Percentiles rank a stretch among this genome's conserved stretches.
Conservation (phyloP, 2,329 filamentous ascomycete species). For the Zymoseptoria passerinii region DNA sequence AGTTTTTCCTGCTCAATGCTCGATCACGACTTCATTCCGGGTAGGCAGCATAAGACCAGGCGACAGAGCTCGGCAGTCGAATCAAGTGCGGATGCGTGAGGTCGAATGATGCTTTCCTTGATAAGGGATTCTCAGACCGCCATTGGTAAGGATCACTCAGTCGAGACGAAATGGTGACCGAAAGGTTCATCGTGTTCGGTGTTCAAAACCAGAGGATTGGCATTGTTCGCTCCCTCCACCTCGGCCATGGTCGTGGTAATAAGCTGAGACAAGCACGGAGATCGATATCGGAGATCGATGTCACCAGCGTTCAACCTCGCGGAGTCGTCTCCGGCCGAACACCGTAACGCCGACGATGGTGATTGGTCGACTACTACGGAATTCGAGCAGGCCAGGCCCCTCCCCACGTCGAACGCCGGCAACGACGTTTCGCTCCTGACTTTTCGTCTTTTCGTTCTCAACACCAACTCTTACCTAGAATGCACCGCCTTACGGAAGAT, state of each 20-base stretch:
- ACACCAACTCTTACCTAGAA: neutral
- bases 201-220: neutral
- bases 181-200: neutral
- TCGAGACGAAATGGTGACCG: neutral
- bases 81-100: neutral
- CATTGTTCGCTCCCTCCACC: neutral
- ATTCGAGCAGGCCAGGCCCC: neutral
- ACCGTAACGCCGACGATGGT: neutral
- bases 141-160: neutral
- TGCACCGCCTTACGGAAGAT: neutral
- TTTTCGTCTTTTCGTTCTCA: neutral
- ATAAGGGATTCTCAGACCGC: neutral
- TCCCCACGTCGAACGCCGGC: neutral
- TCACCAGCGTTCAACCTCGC: too few species aligned
- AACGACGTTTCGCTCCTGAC: neutral
- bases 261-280: neutral
- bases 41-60: neutral
- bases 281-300: too few species aligned
- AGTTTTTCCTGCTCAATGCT: neutral
- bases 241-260: neutral
- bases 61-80: neutral
- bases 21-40: neutral
- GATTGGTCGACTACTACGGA: neutral
- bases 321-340: neutral
- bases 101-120: neutral